Base-by-base conservation (phyloP, 1,284 basidiomycete species). In the Stygiomarasmius scandens region DNA sequence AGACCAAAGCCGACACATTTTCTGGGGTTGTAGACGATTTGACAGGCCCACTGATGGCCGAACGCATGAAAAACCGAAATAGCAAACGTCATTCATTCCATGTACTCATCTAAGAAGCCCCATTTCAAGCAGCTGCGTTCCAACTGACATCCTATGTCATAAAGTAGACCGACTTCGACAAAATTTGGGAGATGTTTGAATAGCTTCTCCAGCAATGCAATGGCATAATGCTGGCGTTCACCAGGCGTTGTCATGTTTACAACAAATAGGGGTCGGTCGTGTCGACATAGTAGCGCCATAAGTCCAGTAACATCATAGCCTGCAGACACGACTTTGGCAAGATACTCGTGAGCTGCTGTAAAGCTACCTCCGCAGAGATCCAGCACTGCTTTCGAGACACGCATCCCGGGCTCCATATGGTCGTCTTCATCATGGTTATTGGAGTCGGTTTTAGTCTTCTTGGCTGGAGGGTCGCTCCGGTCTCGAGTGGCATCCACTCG, bases 1-100 rank as follows among this genome's bases (percentile, higher is more conserved):
- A 71, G 58, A 0, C 72, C 72, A 62, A 71, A 72, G 0, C 68
- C 69, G 11, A 20, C n/a, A 44, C 67, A 55, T 43, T 69, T 67
- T 10, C 70, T 54, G 2, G 71, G 71, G 54, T 73, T 65, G 52
- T 68, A 72, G 2, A 68, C 58, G 1, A 71, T 23, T 48, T 74
- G 71, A 38, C 71, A 74, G 1, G 67, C 57, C 71, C 70, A 74
- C 20, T 68, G 64, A 54, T 73, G 72, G 0, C 70, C 71, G 61
- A 67, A 74, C 0, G 70, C 70, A 64, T 74, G 71, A 51, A 74
- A 71, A 2, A 71, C 65, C 1, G 66, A 63, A 2, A 70, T 63
- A 10, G 60, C 71, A 58, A 69, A 71, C 1, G 47, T 45, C 8
- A 73, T 57, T 6, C 66, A 64, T 20, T 54, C 43, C 1, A 63